Base-by-base conservation (phyloP, 164 flowering plant species). In the Vitis riparia region DNA sequence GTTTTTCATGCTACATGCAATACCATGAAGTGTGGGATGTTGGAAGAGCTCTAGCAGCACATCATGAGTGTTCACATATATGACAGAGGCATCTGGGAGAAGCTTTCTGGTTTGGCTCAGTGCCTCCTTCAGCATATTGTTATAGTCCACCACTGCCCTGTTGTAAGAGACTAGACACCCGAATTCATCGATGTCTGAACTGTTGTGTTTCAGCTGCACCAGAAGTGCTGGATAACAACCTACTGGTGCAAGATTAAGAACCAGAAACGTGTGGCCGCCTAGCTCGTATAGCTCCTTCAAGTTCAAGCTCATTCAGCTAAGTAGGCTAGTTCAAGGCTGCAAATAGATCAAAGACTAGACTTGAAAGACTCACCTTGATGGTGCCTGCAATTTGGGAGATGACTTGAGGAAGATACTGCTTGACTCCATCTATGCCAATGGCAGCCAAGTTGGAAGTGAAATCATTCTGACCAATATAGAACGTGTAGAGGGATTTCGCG, bases 391-490 rank as follows among this genome's bases (percentile, higher is more conserved):
- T 95, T 71, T 87, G 90, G 29, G 83, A 55, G 14, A 78, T 82
- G 3, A 92, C 94, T 73, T 90, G 85, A 62, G 96, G 92, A 51
- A 89, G 82, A 69, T 56, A 82, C 66, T 87, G 74, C 73, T 84
- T 73, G 15, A 85, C 89, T 30, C 92, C 94, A 5, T 16, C 71
- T 32, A 84, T 74, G 0, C 97, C 99, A 62, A 80, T 66, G 3
- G 79, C 65, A 47, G 77, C 80, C 48, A 90, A 72, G 32, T 87
- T 80, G 62, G 86, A 83, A 3, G 99, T 90, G 83, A 95, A 90
- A 70, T 95, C 99, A 49, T 95, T 91, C 70, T 95, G 99, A 50
- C 99, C 99, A 44, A 95, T 91, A 68, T 89, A 87, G 14, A 95
- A 70, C 19, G 90, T 88, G 79, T 93, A 91, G 11, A 93, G 79